Percentiles rank a stretch among this genome's conserved stretches.
phyloP scores from a whole-genome alignment of 2,329 filamentous ascomycete genomes.

The Penicillium sp. region DNA sequence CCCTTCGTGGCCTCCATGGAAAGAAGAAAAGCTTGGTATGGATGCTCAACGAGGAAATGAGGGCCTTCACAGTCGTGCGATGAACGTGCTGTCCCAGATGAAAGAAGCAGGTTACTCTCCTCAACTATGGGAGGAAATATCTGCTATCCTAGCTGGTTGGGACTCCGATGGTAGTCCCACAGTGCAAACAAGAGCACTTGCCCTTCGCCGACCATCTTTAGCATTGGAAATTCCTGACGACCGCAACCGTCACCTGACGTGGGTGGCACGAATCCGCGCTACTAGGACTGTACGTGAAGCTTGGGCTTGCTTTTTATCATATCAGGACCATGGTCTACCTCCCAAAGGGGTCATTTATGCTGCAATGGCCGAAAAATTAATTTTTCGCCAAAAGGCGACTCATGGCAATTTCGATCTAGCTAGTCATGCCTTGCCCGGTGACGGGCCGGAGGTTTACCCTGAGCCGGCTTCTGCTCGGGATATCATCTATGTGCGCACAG shows the following conservation, averaged over 20 bases:
- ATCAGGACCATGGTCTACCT: slow-evolving; percentile 45
- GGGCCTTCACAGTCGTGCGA: slow-evolving; percentile 59
- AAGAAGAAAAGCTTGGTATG: slow-evolving; percentile 60
- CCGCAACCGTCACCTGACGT: slow-evolving; percentile 40
- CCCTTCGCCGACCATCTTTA: slow-evolving; percentile 32
- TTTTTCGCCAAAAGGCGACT: slow-evolving; percentile 36
- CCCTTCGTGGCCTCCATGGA: slow-evolving; percentile 66
- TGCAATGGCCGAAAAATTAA: slow-evolving; percentile 60
- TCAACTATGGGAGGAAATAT: slow-evolving; percentile 54
- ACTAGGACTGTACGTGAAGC: slow-evolving; percentile 64
- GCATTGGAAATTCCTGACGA: background rate
- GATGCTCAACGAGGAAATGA: slow-evolving; percentile 59
- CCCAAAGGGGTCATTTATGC: slow-evolving; percentile 49
- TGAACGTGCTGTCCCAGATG: slow-evolving; percentile 57
- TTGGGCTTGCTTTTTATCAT: slow-evolving; percentile 64
- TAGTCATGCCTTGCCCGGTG: slow-evolving; percentile 52
- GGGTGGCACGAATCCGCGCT: slow-evolving; percentile 59
- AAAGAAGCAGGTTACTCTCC: slow-evolving; percentile 59
- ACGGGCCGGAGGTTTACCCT: slow-evolving; percentile 55
- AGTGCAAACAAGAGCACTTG: slow-evolving; percentile 57
- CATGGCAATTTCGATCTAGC: slow-evolving; percentile 20
- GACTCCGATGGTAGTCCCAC: slow-evolving; percentile 64
- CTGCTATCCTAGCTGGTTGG: slow-evolving; percentile 60
- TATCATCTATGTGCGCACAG: slow-evolving; percentile 56
- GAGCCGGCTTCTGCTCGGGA: slow-evolving; percentile 59